Base-by-base conservation (phyloP, 768 basidiomycete species). In the Tulasnella sp. region DNA sequence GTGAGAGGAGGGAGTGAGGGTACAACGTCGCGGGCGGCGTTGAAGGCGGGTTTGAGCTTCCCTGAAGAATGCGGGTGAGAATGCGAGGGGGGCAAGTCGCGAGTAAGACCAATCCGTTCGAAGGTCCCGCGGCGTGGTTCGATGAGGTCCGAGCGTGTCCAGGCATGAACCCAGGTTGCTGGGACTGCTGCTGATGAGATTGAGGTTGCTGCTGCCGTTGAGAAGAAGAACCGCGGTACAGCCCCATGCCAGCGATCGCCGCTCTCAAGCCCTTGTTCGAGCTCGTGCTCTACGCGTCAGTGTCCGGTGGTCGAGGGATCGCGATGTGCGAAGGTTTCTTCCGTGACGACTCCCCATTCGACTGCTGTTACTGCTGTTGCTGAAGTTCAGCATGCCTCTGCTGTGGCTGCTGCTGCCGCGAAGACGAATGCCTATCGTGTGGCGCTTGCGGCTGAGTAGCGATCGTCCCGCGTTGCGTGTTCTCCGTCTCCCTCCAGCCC, bases 401-500 rank as follows among this genome's bases (percentile, higher is more conserved):
- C 26, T 67, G 64, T 26, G n/a, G n/a, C n/a, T 67, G 64, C 36
- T 72, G 65, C 9, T 26, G 17, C 16, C 42, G 63, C 36, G 39
- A 40, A 3, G 59, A 62, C 1, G 37, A 36, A 22, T 32, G 26
- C 1, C 42, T 29, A 40, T 62, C 34, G 35, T 70, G 42, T 7
- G 41, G 69, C 16, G 36, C 69, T 40, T 59, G 59, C 4, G 71
- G 73, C n/a, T 70, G 69, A 69, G 40, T 36, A 7, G 67, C 63
- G 69, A 74, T 70, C 26, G 73, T 42, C 19, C n/a, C 34, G 34
- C 41, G 67, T 17, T 73, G 35, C 59, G 35, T 44, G 52, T 73
- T 52, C 62, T 69, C 52, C 26, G 90, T 92, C 80, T 97, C 92
- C 73, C 85, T 85, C 72, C 98, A 87, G 83, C 98, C 98, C 16